Evolutionary conservation across 148 eudicot genomes (phyloP).

Genomic region (Persicaria tinctoria): DNA sequence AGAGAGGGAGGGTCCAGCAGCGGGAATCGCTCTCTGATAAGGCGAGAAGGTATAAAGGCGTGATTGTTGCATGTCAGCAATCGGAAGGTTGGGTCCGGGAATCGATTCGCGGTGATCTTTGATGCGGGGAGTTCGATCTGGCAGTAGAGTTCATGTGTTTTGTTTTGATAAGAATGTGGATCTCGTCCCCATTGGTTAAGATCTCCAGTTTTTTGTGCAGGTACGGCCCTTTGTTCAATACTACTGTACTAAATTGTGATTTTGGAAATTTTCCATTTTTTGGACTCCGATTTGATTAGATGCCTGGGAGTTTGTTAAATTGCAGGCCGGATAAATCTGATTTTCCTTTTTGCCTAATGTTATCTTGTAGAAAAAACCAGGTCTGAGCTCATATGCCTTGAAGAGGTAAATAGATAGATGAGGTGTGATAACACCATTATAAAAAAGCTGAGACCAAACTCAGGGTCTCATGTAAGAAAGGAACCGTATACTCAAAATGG

Average conservation of each 20-base stretch:
- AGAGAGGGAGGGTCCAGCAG: constrained; percentile 32
- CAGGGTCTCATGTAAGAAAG: too few relatives aligned
- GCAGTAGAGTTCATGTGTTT: constrained; percentile 93
- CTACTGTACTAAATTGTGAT: neutral
- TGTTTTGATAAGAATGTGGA: constrained; percentile 70
- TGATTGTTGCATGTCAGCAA: constrained; percentile 19
- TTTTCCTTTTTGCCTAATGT: neutral
- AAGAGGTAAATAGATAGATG: too few relatives aligned
- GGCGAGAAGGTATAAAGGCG: constrained; percentile 41
- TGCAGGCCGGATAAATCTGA: neutral
- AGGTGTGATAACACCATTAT: too few relatives aligned
- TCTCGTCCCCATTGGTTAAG: constrained; percentile 70
- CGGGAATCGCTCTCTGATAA: constrained; percentile 49
- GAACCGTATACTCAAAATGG: too few relatives aligned
- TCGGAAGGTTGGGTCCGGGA: constrained; percentile 38
- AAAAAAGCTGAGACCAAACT: too few relatives aligned
- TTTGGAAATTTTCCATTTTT: neutral
- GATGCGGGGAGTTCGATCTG: constrained; percentile 97
- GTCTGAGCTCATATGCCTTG: constrained; percentile 82
- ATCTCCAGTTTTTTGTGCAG: constrained; percentile 38
- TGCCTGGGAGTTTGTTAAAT: neutral
- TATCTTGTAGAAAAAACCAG: constrained; percentile 57
- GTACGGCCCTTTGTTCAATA: neutral
- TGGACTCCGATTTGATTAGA: neutral
- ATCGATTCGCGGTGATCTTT: constrained; percentile 69